These are phyloP conservation scores for Quercus suber DNA, from an alignment of 306 rosid species.

Conservation along the genomic window DNA sequence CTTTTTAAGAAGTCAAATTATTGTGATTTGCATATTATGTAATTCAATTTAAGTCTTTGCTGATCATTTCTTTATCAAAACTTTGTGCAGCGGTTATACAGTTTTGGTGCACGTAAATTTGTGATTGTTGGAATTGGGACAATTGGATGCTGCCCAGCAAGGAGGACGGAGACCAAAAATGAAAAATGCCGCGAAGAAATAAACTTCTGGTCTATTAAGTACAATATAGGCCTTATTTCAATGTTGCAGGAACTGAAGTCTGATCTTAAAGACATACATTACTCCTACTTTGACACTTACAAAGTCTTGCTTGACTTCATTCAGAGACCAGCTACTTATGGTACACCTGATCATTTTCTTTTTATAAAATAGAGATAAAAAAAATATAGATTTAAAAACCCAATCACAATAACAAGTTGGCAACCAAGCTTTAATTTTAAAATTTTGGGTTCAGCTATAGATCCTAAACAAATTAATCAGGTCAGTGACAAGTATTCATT, in stretches of 20 bases:
- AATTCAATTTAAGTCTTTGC: background rate
- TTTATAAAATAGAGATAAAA: too few relatives aligned
- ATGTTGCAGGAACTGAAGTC: constrained; percentile 42
- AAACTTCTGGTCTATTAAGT: constrained; percentile 33
- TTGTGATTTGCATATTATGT: background rate
- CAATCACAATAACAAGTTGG: too few relatives aligned
- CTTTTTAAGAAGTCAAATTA: too few relatives aligned
- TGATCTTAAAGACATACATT: constrained; percentile 35
- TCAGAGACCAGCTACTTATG: constrained; percentile 44
- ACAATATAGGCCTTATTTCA: constrained; percentile 43
- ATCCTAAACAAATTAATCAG: too few relatives aligned
- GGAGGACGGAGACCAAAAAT: constrained; percentile 30
- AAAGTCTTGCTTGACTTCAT: constrained; percentile 35
- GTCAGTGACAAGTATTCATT: too few relatives aligned
- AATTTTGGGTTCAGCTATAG: too few relatives aligned
- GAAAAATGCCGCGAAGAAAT: constrained; percentile 47
- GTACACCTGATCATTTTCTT: constrained; percentile 17
- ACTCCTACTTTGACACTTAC: constrained; percentile 70
- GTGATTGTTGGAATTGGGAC: constrained; percentile 48
- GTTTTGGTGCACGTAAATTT: constrained; percentile 66
- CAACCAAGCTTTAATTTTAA: too few relatives aligned
- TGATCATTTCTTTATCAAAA: background rate
- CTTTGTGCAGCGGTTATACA: constrained; percentile 49
- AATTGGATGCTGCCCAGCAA: constrained; percentile 70
- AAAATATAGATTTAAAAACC: too few relatives aligned